Conservation (phyloP, 371 early-diverging fungal species). For the Mucor circinelloides region DNA sequence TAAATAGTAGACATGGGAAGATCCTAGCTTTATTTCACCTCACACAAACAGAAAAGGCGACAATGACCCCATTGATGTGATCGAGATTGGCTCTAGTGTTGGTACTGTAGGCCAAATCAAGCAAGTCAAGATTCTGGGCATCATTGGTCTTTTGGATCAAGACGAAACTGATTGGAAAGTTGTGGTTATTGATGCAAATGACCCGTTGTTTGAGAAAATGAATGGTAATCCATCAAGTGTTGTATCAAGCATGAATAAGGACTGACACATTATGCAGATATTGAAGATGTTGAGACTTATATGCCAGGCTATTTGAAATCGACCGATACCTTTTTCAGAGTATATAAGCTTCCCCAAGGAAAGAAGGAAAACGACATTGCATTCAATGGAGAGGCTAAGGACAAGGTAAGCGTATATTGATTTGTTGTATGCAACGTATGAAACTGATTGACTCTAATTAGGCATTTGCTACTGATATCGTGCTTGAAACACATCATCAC, state of each 20-base stretch:
- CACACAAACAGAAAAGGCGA: slow-evolving; percentile 89
- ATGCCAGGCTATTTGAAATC: slow-evolving; percentile 84
- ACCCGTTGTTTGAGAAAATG: slow-evolving; percentile 83
- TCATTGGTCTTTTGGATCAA: slow-evolving; percentile 93
- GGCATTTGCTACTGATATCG: slow-evolving; percentile 84
- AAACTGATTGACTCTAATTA: background rate
- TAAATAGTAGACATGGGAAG: slow-evolving; percentile 88
- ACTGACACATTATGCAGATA: slow-evolving; percentile 44
- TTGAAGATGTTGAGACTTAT: slow-evolving; percentile 86
- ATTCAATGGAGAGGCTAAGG: slow-evolving; percentile 85
- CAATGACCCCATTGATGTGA: slow-evolving; percentile 97
- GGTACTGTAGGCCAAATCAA: slow-evolving; percentile 60
- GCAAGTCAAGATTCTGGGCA: slow-evolving; percentile 94
- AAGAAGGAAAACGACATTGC: slow-evolving; percentile 90
- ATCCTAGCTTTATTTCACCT: slow-evolving; percentile 77
- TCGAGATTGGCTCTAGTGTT: slow-evolving; percentile 65
- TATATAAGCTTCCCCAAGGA: slow-evolving; percentile 94
- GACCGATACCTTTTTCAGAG: slow-evolving; percentile 86
- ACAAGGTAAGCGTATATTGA: slow-evolving; percentile 50
- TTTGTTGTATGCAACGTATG: background rate
- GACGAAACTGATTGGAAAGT: slow-evolving; percentile 99
- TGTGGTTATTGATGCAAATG: slow-evolving; percentile 89
- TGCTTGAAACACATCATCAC: slow-evolving; percentile 88
- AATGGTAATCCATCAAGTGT: slow-evolving; percentile 52
- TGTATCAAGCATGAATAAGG: background rate